Base-by-base conservation (phyloP, 2,329 filamentous ascomycete genomes). In the Trichocomaceae sp. region DNA sequence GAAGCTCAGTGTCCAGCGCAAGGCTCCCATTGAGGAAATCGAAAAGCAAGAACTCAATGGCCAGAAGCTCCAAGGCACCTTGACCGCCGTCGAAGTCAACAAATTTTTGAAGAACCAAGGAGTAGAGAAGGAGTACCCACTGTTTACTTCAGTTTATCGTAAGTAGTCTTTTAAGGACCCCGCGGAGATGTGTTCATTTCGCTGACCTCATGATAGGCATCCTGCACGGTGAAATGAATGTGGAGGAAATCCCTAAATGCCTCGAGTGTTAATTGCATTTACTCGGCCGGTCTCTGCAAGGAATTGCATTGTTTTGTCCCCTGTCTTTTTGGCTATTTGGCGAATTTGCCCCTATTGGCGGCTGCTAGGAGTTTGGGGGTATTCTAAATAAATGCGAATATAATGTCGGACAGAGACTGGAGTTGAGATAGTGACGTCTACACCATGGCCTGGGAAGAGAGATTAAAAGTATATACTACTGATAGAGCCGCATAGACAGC, bases 41-140 rank as follows among this genome's bases (percentile, higher is more conserved):
- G 93, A 99, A 78, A 81, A 83, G 67, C 82, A 84, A 57, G 91
- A 96, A 69, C 80, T 99, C 59, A 97, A 99, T 69, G 93, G 93
- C 13, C 93, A 99, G 79, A 96, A 95, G 77, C 78, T 99, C 57
- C 93, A 99, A 76, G 93, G 93, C 37, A 97, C 90, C 0, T 86
- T 86, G 63, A 99, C 93, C 2, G 91, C 93, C 8, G 83, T 85
- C 60, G 93, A 99, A 71, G 91, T 99, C 42, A 88, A 95, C 75
- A 84, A 80, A 49, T 97, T 97, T 73, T 74, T 99, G 66, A 88
- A 87, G 76, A 83, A 83, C 49, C 81, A 87, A 61, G 87, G 86
- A 0, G 75, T 86, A 60, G 90, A 95, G 74, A 77, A 83, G 31
- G 86, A 95, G 50, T 99, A 95, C 70, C 93, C 93, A 19, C 77